Evolutionary conservation across 2,329 filamentous ascomycete genomes (phyloP).

Genomic region (Trichoderma sp.): DNA sequence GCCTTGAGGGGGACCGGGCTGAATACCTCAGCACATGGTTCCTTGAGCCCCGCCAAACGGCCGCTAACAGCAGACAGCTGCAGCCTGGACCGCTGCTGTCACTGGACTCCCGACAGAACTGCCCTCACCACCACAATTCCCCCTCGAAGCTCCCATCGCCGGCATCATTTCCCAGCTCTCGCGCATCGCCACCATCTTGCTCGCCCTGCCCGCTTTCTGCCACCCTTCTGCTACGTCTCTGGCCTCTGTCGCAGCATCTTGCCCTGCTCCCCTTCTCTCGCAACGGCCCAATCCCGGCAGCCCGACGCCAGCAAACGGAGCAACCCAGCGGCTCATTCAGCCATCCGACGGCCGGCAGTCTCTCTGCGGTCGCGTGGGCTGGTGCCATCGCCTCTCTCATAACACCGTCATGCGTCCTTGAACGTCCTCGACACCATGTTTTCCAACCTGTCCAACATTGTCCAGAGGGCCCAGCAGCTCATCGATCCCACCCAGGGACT

Average conservation of each 20-base stretch:
- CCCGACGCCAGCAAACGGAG: slow-evolving; percentile 10
- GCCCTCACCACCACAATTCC: slow-evolving; percentile 8
- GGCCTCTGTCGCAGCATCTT: background rate
- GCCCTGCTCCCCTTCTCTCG: background rate
- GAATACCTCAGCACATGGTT: background rate
- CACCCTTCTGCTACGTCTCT: background rate
- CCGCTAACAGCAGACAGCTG: background rate
- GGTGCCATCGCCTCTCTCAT: slow-evolving; percentile 14
- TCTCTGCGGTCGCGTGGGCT: slow-evolving; percentile 18
- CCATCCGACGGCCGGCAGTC: slow-evolving; percentile 10
- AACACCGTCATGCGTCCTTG: slow-evolving; percentile 41
- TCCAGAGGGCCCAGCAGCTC: slow-evolving; percentile 92
- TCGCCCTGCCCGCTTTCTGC: background rate
- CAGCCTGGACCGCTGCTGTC: slow-evolving; percentile 11
- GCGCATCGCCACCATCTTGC: background rate
- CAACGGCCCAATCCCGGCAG: slow-evolving; percentile 15
- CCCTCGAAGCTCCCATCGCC: background rate
- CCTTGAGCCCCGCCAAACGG: slow-evolving; percentile 9
- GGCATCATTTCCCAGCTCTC: background rate
- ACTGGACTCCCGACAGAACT: background rate
- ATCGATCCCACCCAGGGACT: slow-evolving; percentile 84
- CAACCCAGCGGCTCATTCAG: background rate
- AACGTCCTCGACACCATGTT: slow-evolving; percentile 49
- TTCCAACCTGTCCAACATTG: slow-evolving; percentile 69
- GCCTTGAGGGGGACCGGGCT: background rate